Conservation (phyloP, 1,284 basidiomycete species). For the Taiwanofungus camphoratus region DNA sequence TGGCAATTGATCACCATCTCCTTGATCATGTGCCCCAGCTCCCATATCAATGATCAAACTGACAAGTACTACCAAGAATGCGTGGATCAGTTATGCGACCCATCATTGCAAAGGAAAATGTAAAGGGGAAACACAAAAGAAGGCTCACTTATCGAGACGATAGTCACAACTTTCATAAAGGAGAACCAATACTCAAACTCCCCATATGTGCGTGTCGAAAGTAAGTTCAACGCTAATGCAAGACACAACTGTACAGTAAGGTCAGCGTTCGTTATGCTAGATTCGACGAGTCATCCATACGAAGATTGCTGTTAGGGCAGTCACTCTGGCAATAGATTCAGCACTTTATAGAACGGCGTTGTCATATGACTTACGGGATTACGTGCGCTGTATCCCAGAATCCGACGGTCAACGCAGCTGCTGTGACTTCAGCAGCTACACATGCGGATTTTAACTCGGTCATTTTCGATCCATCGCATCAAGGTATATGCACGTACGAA, state of each 20-base stretch:
- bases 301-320: slow-evolving; percentile 17
- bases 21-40: slow-evolving; percentile 17
- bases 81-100: too few species aligned
- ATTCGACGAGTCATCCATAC: slow-evolving; percentile 24
- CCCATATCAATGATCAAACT: slow-evolving; percentile 29
- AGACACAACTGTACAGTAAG: slow-evolving; percentile 71
- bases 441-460: neutral
- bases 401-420: slow-evolving; percentile 21
- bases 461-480: neutral
- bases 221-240: slow-evolving; percentile 38
- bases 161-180: slow-evolving; percentile 33
- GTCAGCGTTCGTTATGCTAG: too few species aligned
- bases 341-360: too few species aligned
- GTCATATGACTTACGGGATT: slow-evolving; percentile 20
- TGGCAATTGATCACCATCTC: neutral
- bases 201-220: slow-evolving; percentile 26
- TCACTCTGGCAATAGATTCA: neutral
- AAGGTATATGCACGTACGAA: slow-evolving; percentile 17
- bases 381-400: slow-evolving; percentile 18
- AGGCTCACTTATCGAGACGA: slow-evolving; percentile 28
- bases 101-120: too few species aligned
- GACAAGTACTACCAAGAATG: slow-evolving; percentile 29
- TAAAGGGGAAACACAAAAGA: neutral
- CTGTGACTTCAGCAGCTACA: slow-evolving; percentile 26
- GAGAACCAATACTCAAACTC: slow-evolving; percentile 36